Conservation (phyloP, 768 basidiomycete genomes). For the Tephrocybe sp. region DNA sequence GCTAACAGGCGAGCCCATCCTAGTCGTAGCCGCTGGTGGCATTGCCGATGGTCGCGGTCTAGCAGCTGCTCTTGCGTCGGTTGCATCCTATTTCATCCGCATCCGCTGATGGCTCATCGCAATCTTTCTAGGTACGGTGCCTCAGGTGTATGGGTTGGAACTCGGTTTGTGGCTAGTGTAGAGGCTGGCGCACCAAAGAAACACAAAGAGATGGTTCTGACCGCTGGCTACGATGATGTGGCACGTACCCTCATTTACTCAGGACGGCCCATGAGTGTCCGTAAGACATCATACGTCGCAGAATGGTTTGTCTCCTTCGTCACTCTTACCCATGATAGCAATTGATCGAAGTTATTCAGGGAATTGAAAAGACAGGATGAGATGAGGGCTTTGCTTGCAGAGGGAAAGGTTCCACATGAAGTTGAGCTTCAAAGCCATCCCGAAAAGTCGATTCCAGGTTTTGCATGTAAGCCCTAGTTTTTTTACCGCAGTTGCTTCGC, state of each 20-base stretch:
- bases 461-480: slow-evolving; percentile 46
- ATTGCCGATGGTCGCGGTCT: slow-evolving; percentile 82
- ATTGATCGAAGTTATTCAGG: slow-evolving; percentile 30
- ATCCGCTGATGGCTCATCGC: neutral
- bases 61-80: slow-evolving; percentile 68
- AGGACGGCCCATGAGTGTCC: slow-evolving; percentile 80
- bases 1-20: slow-evolving; percentile 70
- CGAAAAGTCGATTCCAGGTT: slow-evolving; percentile 57
- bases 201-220: slow-evolving; percentile 67
- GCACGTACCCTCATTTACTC: slow-evolving; percentile 70
- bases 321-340: neutral
- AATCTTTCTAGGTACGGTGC: slow-evolving; percentile 62
- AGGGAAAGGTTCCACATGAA: slow-evolving; percentile 76
- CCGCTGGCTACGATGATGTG: slow-evolving; percentile 75
- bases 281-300: slow-evolving; percentile 74
- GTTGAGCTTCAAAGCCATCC: slow-evolving; percentile 68
- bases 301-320: slow-evolving; percentile 50
- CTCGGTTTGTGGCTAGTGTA: slow-evolving; percentile 78
- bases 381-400: slow-evolving; percentile 50
- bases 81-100: neutral
- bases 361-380: slow-evolving; percentile 61
- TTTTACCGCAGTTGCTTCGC: neutral
- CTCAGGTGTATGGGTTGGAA: slow-evolving; percentile 85
- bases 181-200: slow-evolving; percentile 77
- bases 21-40: slow-evolving; percentile 84